phyloP scores from a whole-genome alignment of 257 asterid species.

The Ajuga chamaepitys region DNA sequence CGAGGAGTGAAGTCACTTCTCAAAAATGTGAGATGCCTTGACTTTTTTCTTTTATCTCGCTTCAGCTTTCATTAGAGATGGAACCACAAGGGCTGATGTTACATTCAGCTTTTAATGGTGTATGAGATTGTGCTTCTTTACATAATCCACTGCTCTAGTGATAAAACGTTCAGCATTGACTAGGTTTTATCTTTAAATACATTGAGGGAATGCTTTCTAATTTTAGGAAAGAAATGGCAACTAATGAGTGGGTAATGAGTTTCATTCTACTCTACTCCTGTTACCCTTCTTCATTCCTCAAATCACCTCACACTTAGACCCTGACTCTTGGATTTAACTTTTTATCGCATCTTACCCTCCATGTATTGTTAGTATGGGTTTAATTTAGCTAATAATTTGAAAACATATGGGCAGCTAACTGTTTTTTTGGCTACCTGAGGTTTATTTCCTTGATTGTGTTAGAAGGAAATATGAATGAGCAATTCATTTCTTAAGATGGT shows the following conservation, averaged over 20 bases:
- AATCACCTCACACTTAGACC: too few species aligned
- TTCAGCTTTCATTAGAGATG: not conserved
- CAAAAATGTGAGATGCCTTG: not conserved
- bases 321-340: not conserved
- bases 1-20: not conserved
- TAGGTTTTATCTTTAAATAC: too few species aligned
- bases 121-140: not conserved
- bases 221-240: too few species aligned
- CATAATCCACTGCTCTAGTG: not conserved
- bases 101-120: not conserved
- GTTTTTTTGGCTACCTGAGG: not conserved
- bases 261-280: too few species aligned
- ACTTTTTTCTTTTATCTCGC: not conserved
- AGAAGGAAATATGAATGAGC: not conserved
- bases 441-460: not conserved
- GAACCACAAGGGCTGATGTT: not conserved
- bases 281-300: too few species aligned
- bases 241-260: too few species aligned
- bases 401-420: not conserved
- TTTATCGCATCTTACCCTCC: not conserved
- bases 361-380: not conserved
- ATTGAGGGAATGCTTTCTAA: too few species aligned
- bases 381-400: not conserved
- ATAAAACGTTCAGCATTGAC: not conserved
- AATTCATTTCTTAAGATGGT: not conserved